phyloP scores from a whole-genome alignment of 2,329 filamentous ascomycete genomes.

The Chaetomium sp. region DNA sequence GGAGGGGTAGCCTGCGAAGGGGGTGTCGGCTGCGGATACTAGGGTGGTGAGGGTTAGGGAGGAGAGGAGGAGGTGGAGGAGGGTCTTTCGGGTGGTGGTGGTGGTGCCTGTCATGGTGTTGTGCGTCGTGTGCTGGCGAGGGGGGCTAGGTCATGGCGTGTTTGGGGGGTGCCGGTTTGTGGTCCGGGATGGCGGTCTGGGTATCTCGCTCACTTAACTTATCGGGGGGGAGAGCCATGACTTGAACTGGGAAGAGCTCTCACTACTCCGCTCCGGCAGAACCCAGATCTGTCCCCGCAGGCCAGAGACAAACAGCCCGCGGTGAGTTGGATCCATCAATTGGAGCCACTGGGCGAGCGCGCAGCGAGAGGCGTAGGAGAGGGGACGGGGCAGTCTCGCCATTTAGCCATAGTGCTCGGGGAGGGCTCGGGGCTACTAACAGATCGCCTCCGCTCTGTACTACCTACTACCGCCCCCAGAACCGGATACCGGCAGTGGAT shows the following conservation, averaged over 20 bases:
- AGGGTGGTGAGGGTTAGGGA: background rate
- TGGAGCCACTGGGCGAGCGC: background rate
- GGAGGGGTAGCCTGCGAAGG: slow-evolving; percentile 28
- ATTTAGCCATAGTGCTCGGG: slow-evolving; percentile 5
- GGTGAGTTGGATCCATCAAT: background rate
- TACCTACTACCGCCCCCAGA: background rate
- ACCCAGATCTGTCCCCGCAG: background rate
- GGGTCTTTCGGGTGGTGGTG: background rate
- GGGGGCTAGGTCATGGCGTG: background rate
- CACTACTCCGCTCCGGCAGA: background rate
- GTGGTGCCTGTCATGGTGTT: slow-evolving; percentile 1
- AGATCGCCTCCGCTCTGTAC: background rate
- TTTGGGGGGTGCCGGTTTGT: background rate
- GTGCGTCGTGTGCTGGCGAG: background rate
- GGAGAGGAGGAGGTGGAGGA: background rate
- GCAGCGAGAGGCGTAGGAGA: background rate
- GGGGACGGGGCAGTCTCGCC: background rate
- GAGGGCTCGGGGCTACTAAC: background rate
- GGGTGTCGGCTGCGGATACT: slow-evolving; percentile 12
- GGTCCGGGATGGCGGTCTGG: background rate
- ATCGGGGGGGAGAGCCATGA: background rate
- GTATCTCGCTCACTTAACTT: background rate
- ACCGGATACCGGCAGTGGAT: background rate
- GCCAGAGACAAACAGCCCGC: background rate
- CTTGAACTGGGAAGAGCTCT: background rate